These are phyloP conservation scores for Anisodus tanguticus DNA, from an alignment of 257 asterid species.

Conservation along the genomic window DNA sequence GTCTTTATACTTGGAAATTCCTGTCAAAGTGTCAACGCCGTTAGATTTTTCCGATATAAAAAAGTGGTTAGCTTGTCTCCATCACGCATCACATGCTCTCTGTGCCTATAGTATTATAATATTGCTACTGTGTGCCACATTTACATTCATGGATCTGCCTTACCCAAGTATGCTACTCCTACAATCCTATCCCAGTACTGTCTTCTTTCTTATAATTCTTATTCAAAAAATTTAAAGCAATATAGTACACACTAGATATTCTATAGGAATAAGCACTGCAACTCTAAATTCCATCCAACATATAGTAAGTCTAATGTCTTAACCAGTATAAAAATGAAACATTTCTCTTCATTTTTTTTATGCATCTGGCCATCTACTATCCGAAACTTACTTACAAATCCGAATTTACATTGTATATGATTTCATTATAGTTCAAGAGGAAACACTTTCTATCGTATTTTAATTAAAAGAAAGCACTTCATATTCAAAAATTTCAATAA, in stretches of 20 bases:
- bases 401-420: too few relatives aligned
- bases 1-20: neutral
- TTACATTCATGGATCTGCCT: slow-evolving; percentile 27
- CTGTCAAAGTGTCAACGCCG: slow-evolving; percentile 32
- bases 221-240: neutral
- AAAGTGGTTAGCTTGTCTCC: slow-evolving; percentile 29
- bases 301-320: neutral
- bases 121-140: slow-evolving; percentile 7
- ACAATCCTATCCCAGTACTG: neutral
- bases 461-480: too few relatives aligned
- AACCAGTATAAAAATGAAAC: neutral
- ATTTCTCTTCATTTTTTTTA: too few relatives aligned
- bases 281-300: neutral
- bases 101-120: neutral
- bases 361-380: too few relatives aligned
- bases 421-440: too few relatives aligned
- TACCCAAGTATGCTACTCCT: slow-evolving; percentile 15
- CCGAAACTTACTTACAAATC: neutral
- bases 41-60: slow-evolving; percentile 18
- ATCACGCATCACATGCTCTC: slow-evolving; percentile 29
- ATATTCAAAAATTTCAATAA: too few relatives aligned
- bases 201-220: neutral
- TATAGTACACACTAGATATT: neutral
- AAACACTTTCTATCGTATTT: too few relatives aligned
- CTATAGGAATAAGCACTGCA: neutral